Evolutionary conservation across 495 filamentous ascomycete species (phyloP), one percentile per base, ranked within the genome.

Genomic region (Penicillium coffeae): DNA sequence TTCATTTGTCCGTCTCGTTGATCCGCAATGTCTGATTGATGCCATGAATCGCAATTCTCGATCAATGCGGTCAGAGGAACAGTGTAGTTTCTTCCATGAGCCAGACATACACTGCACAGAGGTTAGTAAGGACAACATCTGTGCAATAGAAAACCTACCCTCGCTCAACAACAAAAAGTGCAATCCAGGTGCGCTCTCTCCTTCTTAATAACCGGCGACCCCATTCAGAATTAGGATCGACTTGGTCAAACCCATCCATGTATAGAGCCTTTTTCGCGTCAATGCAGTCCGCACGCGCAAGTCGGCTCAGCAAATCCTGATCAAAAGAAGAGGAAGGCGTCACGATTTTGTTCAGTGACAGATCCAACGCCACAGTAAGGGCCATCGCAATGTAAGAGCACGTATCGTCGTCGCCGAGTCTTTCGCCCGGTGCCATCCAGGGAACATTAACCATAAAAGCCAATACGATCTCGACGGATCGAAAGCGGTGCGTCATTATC

Each of bases 381-480:
- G 85, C 85, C 71, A 82, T 82, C 5, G 82, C 79, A 45, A 87
- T 80, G 47, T 86, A 87, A 20, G 78, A 79, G 41, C 83, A 87
- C 0, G 85, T 86, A 52, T 87, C 84, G 58, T 88, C 85, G 54
- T 87, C 84, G 12, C 80, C 79, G 54, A 82, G 75, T 54, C 81
- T 77, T 39, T 78, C 75, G 4, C 84, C 84, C 0, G 84, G 82
- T 10, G 79, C 74, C 77, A 88, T 87, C 85, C 85, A 88, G 9
- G 85, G 84, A 19, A 88, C 76, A 53, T 87, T 87, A n/a, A 85
- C 77, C 82, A 87, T 85, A 51, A 87, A 88, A 2, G 81, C 85
- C 12, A 88, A 59, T 4, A 88, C 78, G 46, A 88, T 87, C 59
- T 88, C 85, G 7, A 85, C 81, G 6, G 85, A 88, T 30, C 79